These are phyloP conservation scores for Trichosanthes truncata DNA, from an alignment of 306 rosid species.

Conservation along the genomic window DNA sequence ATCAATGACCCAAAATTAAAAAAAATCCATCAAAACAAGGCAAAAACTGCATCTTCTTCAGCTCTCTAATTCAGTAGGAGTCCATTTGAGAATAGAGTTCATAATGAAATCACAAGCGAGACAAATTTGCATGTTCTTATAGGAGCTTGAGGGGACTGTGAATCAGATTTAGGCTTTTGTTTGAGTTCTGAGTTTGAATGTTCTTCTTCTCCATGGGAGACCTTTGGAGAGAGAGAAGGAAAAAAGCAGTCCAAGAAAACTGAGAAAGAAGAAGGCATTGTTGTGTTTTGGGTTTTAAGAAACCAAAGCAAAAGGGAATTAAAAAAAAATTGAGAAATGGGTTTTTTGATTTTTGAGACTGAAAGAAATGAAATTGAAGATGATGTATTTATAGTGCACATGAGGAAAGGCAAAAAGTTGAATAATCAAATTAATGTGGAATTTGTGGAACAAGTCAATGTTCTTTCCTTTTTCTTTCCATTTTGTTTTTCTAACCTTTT, in stretches of 20 bases:
- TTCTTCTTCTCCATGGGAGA: not conserved
- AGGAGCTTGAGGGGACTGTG: not conserved
- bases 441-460: not conserved
- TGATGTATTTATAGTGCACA: not conserved
- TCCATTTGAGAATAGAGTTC: not conserved
- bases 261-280: not conserved
- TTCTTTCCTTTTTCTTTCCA: not conserved
- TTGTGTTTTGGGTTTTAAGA: not conserved
- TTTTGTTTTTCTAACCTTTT: no score
- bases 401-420: no score
- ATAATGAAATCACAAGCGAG: not conserved
- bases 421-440: no score
- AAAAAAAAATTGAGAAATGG: not conserved
- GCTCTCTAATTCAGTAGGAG: not conserved
- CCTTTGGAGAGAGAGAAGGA: not conserved
- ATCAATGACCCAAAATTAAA: not conserved
- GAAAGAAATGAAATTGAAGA: not conserved
- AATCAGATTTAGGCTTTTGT: not conserved
- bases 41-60: not conserved
- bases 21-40: not conserved
- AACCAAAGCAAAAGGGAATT: not conserved
- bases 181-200: not conserved
- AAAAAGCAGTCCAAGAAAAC: not conserved
- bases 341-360: not conserved
- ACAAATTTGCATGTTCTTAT: not conserved